Evolutionary conservation across 2,329 filamentous ascomycete genomes (phyloP).

Genomic region (Aureobasidium sp.): DNA sequence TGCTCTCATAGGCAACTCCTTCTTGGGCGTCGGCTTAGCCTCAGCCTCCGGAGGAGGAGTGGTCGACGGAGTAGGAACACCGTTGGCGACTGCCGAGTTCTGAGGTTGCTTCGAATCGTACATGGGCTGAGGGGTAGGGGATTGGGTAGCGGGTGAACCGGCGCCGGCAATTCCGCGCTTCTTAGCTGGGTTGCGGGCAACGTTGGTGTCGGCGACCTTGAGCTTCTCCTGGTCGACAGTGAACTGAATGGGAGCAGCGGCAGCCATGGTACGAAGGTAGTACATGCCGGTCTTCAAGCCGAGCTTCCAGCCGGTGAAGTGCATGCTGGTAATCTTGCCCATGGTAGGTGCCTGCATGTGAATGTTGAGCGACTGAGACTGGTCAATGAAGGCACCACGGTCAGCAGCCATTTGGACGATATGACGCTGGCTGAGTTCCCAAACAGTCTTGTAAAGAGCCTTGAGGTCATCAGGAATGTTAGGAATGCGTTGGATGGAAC

Average conservation of each 20-base stretch:
- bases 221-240: conserved; percentile 96
- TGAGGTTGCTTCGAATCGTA: conserved; percentile 51
- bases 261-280: conserved; percentile 96
- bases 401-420: conserved; percentile 98
- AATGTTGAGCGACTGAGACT: conserved; percentile 98
- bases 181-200: conserved; percentile 60
- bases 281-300: conserved; percentile 99
- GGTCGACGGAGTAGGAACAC: conserved; percentile 60
- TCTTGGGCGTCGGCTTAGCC: conserved; percentile 40
- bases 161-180: conserved; percentile 55
- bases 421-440: conserved; percentile 94
- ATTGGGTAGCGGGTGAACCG: conserved; percentile 32
- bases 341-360: conserved; percentile 99
- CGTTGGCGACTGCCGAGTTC: conserved; percentile 43
- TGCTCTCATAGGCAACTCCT: conserved; percentile 52
- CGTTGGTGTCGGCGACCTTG: conserved; percentile 74
- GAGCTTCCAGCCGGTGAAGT: conserved; percentile 98
- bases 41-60: conserved; percentile 55
- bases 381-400: conserved; percentile 96
- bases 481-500: conserved; percentile 92
- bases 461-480: conserved; percentile 96
- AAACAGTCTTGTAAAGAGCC: conserved; percentile 97
- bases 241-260: conserved; percentile 95
- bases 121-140: conserved; percentile 56
- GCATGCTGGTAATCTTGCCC: conserved; percentile 99